These are phyloP conservation scores for Zopfia rhizophila DNA, from an alignment of 2,329 filamentous ascomycete species.

Conservation along the genomic window DNA sequence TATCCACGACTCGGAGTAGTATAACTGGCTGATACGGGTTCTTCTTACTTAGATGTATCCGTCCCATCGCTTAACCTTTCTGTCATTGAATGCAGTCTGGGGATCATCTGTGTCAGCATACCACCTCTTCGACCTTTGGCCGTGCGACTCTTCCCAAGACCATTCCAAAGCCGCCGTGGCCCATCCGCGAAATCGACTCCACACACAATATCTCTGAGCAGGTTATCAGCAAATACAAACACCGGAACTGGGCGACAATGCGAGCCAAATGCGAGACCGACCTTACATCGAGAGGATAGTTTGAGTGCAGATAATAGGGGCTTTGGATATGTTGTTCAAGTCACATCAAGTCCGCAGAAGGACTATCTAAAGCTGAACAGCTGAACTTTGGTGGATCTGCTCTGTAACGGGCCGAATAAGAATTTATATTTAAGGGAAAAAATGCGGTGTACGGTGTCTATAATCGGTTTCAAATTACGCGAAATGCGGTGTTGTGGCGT, in stretches of 20 bases:
- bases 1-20: constrained; percentile 2
- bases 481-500: too few relatives aligned
- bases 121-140: constrained; percentile 38
- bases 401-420: too few relatives aligned
- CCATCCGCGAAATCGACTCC: constrained; percentile 12
- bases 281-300: neutral
- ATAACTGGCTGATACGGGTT: constrained; percentile 4
- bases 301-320: neutral
- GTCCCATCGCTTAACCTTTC: constrained; percentile 36
- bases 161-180: constrained; percentile 11
- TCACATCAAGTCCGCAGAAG: too few relatives aligned
- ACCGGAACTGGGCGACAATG: neutral
- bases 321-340: too few relatives aligned
- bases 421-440: too few relatives aligned
- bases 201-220: constrained; percentile 2
- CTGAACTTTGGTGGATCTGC: too few relatives aligned
- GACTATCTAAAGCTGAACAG: too few relatives aligned
- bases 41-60: constrained; percentile 21
- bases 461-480: too few relatives aligned
- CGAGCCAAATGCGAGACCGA: neutral
- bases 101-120: constrained; percentile 41
- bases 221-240: constrained; percentile 3
- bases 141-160: constrained; percentile 29
- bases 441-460: too few relatives aligned
- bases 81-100: constrained; percentile 41